Evolutionary conservation across 2,329 filamentous ascomycete species (phyloP).

Genomic region (Aureobasidium sp.): DNA sequence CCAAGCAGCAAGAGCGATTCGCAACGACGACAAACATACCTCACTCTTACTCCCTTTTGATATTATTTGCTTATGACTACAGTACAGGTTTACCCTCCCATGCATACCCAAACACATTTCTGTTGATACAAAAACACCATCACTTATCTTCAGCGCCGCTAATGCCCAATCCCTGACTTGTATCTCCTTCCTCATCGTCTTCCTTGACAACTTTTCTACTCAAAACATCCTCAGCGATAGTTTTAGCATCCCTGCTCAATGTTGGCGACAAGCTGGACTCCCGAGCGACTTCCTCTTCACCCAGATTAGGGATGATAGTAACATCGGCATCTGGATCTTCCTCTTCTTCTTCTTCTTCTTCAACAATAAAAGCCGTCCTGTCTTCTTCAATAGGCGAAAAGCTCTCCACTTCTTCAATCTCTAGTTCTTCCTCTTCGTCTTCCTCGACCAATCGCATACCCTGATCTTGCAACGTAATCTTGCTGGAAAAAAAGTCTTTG

Average conservation of each 20-base stretch:
- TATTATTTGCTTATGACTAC: neutral
- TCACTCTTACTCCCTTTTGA: neutral
- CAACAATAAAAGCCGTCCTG: conserved; percentile 11
- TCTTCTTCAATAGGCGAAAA: conserved; percentile 45
- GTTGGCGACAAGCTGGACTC: neutral
- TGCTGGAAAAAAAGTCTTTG: neutral
- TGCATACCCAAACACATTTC: neutral
- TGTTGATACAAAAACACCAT: neutral
- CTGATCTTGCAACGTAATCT: neutral
- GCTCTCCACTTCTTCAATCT: conserved; percentile 51
- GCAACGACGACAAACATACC: no score
- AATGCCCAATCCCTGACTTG: neutral
- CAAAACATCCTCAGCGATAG: neutral
- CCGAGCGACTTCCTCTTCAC: neutral
- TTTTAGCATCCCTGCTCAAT: neutral
- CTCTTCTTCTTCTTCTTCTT: neutral
- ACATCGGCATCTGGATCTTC: neutral
- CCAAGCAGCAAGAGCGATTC: no score
- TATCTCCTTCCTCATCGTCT: neutral
- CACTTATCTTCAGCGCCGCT: neutral
- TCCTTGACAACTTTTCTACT: neutral
- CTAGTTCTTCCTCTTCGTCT: conserved; percentile 20
- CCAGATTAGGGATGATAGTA: neutral
- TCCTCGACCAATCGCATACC: conserved; percentile 8
- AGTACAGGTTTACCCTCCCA: neutral